phyloP scores from a whole-genome alignment of 2,329 filamentous ascomycete species.

The Rutstroemia sp. region DNA sequence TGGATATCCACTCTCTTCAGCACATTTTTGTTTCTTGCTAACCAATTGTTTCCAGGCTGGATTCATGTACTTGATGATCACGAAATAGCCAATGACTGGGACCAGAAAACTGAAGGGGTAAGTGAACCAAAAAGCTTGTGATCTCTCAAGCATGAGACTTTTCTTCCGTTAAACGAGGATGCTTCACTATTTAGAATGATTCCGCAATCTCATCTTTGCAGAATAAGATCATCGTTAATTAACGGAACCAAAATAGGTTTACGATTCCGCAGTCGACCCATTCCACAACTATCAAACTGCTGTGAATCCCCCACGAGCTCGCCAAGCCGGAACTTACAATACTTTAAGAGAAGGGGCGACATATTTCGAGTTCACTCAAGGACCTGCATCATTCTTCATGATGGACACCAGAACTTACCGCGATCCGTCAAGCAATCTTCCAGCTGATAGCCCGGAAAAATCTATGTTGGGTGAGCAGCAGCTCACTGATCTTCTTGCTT shows the following conservation, averaged over 20 bases:
- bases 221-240: too few species aligned
- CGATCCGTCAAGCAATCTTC: conserved; percentile 53
- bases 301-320: conserved; percentile 69
- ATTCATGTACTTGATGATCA: conserved; percentile 96
- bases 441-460: conserved; percentile 58
- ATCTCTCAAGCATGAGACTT: background rate
- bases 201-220: too few species aligned
- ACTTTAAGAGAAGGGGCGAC: conserved; percentile 50
- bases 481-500: conserved; percentile 70
- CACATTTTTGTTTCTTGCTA: background rate
- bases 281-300: conserved; percentile 81
- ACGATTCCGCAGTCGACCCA: conserved; percentile 42
- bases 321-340: conserved; percentile 38
- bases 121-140: background rate
- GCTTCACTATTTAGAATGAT: background rate
- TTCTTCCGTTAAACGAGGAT: background rate
- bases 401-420: conserved; percentile 87
- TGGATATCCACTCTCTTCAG: background rate
- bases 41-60: conserved; percentile 43
- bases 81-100: conserved; percentile 94
- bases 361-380: conserved; percentile 85
- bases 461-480: conserved; percentile 83
- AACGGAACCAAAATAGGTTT: background rate
- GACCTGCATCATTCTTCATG: conserved; percentile 90
- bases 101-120: conserved; percentile 69